Percentiles rank a stretch among this genome's conserved stretches.
phyloP scores from a whole-genome alignment of 139 green algal genomes.

The Asterochloris sp. region DNA sequence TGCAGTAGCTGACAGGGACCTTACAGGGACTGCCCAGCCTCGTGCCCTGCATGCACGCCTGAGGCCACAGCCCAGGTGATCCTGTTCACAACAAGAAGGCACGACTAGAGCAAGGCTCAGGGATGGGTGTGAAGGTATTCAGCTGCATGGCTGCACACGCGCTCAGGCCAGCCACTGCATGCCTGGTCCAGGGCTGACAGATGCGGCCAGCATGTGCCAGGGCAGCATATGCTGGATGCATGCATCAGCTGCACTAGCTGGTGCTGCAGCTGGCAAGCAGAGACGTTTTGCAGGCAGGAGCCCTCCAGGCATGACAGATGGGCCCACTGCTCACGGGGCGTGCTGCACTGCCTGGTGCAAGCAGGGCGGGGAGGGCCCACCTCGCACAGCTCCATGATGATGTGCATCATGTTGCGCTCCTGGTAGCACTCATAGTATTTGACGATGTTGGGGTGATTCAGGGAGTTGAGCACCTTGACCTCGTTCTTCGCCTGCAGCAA shows the following conservation, averaged over 20 bases:
- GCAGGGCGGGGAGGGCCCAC: constrained; percentile 4
- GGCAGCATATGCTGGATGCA: not conserved
- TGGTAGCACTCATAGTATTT: constrained; percentile 67
- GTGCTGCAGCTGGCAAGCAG: not conserved
- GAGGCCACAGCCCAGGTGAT: not conserved
- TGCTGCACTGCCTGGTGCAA: not conserved
- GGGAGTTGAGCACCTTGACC: constrained; percentile 52
- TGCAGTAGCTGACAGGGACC: constrained; percentile 8
- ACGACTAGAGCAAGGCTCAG: too few relatives aligned
- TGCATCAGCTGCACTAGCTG: not conserved
- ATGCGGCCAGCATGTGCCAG: not conserved
- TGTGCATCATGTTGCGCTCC: constrained; percentile 43
- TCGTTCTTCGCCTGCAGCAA: constrained; percentile 47
- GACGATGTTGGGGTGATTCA: constrained; percentile 77
- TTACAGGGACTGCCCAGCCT: not conserved
- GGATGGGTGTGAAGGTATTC: too few relatives aligned
- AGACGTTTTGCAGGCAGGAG: too few relatives aligned
- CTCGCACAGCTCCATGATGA: constrained; percentile 71
- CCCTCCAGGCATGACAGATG: too few relatives aligned
- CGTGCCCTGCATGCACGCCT: not conserved
- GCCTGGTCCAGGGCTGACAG: too few relatives aligned
- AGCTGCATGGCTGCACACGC: too few relatives aligned
- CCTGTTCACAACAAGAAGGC: not conserved
- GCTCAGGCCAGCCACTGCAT: too few relatives aligned
- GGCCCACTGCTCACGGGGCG: not conserved